Evolutionary conservation across 305 asterid genomes (phyloP).

Genomic region (Solanum hybrid): DNA sequence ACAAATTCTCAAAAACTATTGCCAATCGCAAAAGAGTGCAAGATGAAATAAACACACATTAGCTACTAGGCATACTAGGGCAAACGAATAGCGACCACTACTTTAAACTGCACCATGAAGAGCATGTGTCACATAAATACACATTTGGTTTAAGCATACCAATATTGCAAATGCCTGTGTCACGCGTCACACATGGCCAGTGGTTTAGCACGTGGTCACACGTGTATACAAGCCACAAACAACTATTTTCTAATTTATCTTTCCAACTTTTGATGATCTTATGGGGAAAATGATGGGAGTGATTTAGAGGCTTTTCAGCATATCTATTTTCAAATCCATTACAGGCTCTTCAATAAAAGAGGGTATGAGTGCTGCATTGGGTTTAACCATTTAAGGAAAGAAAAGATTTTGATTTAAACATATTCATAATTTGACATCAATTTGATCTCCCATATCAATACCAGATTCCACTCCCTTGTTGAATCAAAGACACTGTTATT

Average conservation of each 20-base stretch:
- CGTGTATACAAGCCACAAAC: background rate
- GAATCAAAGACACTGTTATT: background rate
- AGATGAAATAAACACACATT: background rate
- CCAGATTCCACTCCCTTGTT: background rate
- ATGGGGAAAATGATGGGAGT: background rate
- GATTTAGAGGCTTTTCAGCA: background rate
- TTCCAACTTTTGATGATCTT: background rate
- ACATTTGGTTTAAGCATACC: background rate
- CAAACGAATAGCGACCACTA: background rate
- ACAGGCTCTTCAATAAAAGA: background rate
- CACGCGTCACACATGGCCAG: background rate
- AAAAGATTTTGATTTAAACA: background rate
- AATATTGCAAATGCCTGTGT: background rate
- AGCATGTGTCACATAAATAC: background rate
- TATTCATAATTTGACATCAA: background rate
- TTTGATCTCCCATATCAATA: background rate
- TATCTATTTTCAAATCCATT: background rate
- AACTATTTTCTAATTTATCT: background rate
- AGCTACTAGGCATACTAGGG: background rate
- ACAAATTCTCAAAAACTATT: background rate
- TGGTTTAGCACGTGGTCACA: background rate
- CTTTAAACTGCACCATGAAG: background rate
- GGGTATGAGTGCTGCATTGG: background rate
- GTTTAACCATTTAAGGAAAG: background rate
- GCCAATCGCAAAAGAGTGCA: background rate